Conservation (phyloP, 768 basidiomycete species). For the Termitomyces sp. region DNA sequence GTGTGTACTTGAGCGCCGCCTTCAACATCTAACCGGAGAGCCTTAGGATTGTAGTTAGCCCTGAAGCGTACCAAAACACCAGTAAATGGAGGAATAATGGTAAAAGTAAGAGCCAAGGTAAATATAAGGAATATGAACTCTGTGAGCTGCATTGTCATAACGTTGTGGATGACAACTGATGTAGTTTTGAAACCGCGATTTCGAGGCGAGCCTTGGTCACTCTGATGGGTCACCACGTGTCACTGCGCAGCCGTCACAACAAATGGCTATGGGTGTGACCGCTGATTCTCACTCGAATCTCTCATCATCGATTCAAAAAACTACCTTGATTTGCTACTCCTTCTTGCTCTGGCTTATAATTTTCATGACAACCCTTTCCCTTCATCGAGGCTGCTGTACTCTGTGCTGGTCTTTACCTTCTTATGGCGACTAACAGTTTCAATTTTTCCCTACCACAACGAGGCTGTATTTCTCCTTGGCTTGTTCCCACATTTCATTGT, state of each 20-base stretch:
- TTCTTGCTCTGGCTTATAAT: background rate
- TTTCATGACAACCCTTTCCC: background rate
- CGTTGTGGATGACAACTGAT: background rate
- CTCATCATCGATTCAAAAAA: background rate
- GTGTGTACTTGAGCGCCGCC: conserved; percentile 73
- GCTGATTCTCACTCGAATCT: background rate
- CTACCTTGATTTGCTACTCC: too few species aligned
- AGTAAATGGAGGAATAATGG: conserved; percentile 53
- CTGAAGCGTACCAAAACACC: conserved; percentile 73
- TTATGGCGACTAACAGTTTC: too few species aligned
- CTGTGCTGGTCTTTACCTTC: background rate
- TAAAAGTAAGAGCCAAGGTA: conserved; percentile 48
- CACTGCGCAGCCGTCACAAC: background rate
- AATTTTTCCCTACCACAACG: background rate
- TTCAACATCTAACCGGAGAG: conserved; percentile 73
- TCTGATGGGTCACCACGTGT: conserved; percentile 2
- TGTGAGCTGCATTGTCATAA: conserved; percentile 25
- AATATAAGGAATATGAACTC: conserved; percentile 36
- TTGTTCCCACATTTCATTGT: background rate
- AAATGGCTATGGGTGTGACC: background rate
- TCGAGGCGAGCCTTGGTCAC: background rate
- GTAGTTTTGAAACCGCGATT: background rate
- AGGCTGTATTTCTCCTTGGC: background rate
- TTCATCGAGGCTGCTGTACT: background rate
- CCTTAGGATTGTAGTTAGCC: conserved; percentile 84